Conservation (phyloP, 176 grass and related monocot genomes). For the Puya raimondii region DNA sequence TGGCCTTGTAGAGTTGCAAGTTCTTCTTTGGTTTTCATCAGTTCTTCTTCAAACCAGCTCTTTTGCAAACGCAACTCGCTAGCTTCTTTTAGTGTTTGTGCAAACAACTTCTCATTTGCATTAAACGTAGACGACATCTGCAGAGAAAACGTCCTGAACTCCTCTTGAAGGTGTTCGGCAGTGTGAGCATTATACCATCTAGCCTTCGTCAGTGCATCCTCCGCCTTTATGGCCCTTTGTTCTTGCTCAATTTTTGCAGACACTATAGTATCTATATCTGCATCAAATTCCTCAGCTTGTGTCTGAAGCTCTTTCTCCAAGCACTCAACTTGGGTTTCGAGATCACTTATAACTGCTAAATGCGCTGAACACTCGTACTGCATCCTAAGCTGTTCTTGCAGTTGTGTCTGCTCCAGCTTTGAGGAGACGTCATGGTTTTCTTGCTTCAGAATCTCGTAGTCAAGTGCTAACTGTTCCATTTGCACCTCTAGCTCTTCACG, state of each 20-base stretch:
- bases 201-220: constrained; percentile 62
- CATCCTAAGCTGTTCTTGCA: constrained; percentile 78
- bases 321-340: constrained; percentile 63
- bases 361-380: constrained; percentile 95
- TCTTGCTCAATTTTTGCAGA: constrained; percentile 68
- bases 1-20: constrained; percentile 39
- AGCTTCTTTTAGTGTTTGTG: constrained; percentile 63
- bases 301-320: constrained; percentile 69
- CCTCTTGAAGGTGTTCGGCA: constrained; percentile 59
- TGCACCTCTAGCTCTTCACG: constrained; percentile 90
- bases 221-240: constrained; percentile 64
- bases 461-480: constrained; percentile 95
- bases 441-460: constrained; percentile 96
- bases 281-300: constrained; percentile 63
- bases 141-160: constrained; percentile 59
- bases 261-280: constrained; percentile 52
- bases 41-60: constrained; percentile 52
- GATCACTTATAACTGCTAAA: constrained; percentile 72
- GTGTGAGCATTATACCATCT: constrained; percentile 58
- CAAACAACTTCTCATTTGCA: constrained; percentile 54
- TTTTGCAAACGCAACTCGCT: constrained; percentile 62
- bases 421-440: constrained; percentile 88
- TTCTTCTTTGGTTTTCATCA: constrained; percentile 57
- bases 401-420: constrained; percentile 78
- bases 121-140: constrained; percentile 74